Evolutionary conservation across 176 grass and related monocot genomes (phyloP).

Genomic region (Rhynchospora breviuscula): DNA sequence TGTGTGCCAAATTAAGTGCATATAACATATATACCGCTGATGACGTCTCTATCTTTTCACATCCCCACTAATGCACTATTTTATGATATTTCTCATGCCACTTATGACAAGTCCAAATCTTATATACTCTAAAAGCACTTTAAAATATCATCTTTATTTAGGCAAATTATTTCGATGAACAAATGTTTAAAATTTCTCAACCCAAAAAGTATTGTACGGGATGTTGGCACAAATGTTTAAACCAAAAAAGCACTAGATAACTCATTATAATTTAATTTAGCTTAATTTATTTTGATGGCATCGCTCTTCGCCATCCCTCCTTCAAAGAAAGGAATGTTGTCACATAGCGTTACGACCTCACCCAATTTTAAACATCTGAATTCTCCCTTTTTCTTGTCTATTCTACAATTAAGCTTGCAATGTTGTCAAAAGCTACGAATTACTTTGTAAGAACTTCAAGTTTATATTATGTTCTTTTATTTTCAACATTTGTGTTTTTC

Average conservation of each 20-base stretch:
- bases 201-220: background rate
- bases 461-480: background rate
- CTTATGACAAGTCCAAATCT: background rate
- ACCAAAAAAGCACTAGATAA: too few species aligned
- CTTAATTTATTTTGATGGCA: too few species aligned
- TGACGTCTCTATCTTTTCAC: slow-evolving; percentile 5
- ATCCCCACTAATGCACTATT: slow-evolving; percentile 18
- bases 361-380: background rate
- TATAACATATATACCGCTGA: background rate
- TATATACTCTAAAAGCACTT: background rate
- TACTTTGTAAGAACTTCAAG: background rate
- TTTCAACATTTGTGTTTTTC: background rate
- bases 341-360: background rate
- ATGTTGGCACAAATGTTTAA: background rate
- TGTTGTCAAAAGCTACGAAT: background rate
- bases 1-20: background rate
- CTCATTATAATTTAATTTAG: too few species aligned
- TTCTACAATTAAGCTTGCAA: too few species aligned
- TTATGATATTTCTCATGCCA: slow-evolving; percentile 4
- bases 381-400: background rate
- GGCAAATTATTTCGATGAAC: background rate
- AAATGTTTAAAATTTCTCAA: background rate
- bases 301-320: too few species aligned
- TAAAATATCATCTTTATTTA: background rate
- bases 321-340: too few species aligned